Percentiles rank a stretch among this genome's conserved stretches.
These are phyloP conservation scores for Phytophthora pistaciae DNA, from an alignment of 352 stramenopile genomes.

Conservation along the genomic window DNA sequence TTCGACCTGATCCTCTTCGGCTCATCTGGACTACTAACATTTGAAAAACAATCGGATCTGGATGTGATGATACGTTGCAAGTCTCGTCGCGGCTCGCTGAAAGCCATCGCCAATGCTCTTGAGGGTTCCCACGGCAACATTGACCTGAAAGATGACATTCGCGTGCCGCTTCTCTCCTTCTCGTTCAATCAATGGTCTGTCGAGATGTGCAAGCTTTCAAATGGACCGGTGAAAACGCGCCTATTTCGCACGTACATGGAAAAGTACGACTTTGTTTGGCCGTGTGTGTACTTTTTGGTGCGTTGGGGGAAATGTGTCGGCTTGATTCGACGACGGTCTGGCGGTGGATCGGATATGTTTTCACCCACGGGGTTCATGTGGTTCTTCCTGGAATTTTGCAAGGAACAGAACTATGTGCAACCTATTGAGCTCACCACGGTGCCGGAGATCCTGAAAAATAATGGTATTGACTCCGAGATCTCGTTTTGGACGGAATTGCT, in stretches of 20 bases:
- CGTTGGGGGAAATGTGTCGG: slow-evolving; percentile 78
- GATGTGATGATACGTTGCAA: slow-evolving; percentile 61
- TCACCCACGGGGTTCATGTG: slow-evolving; percentile 76
- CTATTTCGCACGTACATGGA: slow-evolving; percentile 78
- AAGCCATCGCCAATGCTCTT: slow-evolving; percentile 43
- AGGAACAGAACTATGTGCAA: slow-evolving; percentile 53
- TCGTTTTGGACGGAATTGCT: slow-evolving; percentile 73
- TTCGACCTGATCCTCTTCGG: slow-evolving; percentile 72
- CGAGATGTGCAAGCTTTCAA: slow-evolving; percentile 65
- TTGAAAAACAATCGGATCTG: slow-evolving; percentile 82
- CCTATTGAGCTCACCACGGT: slow-evolving; percentile 53
- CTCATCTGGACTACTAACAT: slow-evolving; percentile 76
- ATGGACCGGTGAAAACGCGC: slow-evolving; percentile 75
- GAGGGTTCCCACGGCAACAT: slow-evolving; percentile 44
- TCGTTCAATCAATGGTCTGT: slow-evolving; percentile 72
- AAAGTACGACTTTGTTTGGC: slow-evolving; percentile 80
- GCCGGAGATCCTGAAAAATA: slow-evolving; percentile 41
- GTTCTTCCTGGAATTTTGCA: slow-evolving; percentile 79
- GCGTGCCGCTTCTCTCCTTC: slow-evolving; percentile 73
- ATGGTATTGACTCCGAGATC: slow-evolving; percentile 66
- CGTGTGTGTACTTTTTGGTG: slow-evolving; percentile 75
- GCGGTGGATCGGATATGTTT: slow-evolving; percentile 65
- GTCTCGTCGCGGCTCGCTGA: slow-evolving; percentile 31
- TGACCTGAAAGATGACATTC: slow-evolving; percentile 53
- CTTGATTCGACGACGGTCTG: slow-evolving; percentile 64